A percentile compares a stretch with the other conserved stretches of the same genome.
Conservation (phyloP, 1,284 basidiomycete species). For the Cerioporus squamosus region DNA sequence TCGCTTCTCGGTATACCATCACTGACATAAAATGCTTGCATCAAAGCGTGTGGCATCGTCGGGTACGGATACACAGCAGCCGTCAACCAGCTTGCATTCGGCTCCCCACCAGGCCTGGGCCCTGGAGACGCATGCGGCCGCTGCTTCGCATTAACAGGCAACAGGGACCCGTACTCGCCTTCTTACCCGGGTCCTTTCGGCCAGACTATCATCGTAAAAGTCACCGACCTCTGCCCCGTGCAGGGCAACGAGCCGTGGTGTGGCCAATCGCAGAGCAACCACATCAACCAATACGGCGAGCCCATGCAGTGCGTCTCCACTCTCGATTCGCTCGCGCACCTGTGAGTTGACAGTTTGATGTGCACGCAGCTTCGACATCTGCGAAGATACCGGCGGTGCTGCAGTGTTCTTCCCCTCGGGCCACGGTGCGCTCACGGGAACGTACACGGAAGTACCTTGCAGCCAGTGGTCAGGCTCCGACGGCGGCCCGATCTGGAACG, state of each 20-base stretch:
- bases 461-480: constrained; percentile 59
- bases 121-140: constrained; percentile 65
- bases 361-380: constrained; percentile 58
- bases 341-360: no score
- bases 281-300: constrained; percentile 46
- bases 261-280: constrained; percentile 48
- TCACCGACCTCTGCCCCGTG: constrained; percentile 56
- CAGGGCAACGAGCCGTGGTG: constrained; percentile 57
- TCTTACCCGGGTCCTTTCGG: constrained; percentile 55
- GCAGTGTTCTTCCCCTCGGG: constrained; percentile 59
- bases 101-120: constrained; percentile 50
- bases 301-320: constrained; percentile 59
- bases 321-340: no score
- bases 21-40: no score
- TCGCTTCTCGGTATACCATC: no score
- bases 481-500: constrained; percentile 47
- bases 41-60: constrained; percentile 55
- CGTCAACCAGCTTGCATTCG: constrained; percentile 59
- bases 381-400: constrained; percentile 58
- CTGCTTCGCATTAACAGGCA: constrained; percentile 58
- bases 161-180: constrained; percentile 55
- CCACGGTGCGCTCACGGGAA: constrained; percentile 55
- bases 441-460: constrained; percentile 58
- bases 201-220: constrained; percentile 56
- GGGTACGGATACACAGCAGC: constrained; percentile 59